Percentiles rank a stretch among this genome's conserved stretches.
Evolutionary conservation across 2,329 filamentous ascomycete species (phyloP).

Genomic region (Cladosporium velox): DNA sequence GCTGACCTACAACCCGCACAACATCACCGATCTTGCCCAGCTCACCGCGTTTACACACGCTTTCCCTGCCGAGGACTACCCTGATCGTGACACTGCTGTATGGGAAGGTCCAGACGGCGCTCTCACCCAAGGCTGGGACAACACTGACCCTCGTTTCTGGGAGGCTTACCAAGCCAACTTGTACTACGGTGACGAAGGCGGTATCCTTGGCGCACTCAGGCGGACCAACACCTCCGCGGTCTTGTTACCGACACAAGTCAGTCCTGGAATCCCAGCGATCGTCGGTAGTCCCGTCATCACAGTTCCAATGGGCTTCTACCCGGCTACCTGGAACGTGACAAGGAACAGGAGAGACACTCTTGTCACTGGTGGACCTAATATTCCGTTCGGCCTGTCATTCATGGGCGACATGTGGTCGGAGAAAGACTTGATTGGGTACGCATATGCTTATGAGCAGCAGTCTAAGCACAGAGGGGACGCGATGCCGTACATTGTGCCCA

Average conservation of each 20-base stretch:
- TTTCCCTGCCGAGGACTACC: constrained; percentile 59
- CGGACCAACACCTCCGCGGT: constrained; percentile 62
- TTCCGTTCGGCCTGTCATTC: constrained; percentile 65
- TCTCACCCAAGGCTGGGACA: constrained; percentile 56
- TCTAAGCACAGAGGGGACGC: constrained; percentile 52
- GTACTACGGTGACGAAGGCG: constrained; percentile 59
- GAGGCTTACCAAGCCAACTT: constrained; percentile 55
- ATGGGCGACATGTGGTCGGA: constrained; percentile 64
- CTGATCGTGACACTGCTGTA: constrained; percentile 57
- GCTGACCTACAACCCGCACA: constrained; percentile 60
- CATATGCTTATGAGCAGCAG: constrained; percentile 69
- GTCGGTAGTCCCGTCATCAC: constrained; percentile 63
- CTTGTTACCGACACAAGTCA: constrained; percentile 58
- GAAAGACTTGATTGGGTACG: constrained; percentile 62
- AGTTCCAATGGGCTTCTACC: constrained; percentile 62
- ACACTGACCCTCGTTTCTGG: constrained; percentile 61
- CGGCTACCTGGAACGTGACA: constrained; percentile 49
- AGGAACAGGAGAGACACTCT: constrained; percentile 53
- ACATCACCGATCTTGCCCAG: constrained; percentile 54
- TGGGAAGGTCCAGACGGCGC: constrained; percentile 59
- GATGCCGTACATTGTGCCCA: constrained; percentile 52
- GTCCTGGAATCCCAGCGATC: constrained; percentile 54
- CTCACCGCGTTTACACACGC: constrained; percentile 58
- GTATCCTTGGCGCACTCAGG: constrained; percentile 61
- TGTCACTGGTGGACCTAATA: constrained; percentile 55